phyloP scores from a whole-genome alignment of 805 yeast genomes.

The Hanseniaspora pseudoguilliermondii region DNA sequence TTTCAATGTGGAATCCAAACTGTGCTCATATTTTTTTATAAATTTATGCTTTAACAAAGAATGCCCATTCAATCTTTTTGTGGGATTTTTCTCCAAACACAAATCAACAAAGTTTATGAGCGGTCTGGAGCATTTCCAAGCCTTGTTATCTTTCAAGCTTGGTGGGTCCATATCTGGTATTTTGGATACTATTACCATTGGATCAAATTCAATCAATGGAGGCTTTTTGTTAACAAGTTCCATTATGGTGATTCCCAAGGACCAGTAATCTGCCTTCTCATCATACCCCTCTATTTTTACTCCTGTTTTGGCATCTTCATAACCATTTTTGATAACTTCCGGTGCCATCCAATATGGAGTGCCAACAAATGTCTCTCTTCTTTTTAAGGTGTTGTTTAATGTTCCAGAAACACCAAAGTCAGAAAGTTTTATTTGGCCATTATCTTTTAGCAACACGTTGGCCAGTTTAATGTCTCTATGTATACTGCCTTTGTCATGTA shows the following conservation, averaged over 20 bases:
- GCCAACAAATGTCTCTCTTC: conserved; percentile 74
- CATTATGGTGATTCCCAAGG: conserved; percentile 81
- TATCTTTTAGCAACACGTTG: conserved; percentile 59
- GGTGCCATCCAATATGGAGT: conserved; percentile 99
- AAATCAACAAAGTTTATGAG: conserved; percentile 44
- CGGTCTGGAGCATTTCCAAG: conserved; percentile 6
- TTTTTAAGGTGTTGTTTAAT: conserved; percentile 49
- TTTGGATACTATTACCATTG: conserved; percentile 60
- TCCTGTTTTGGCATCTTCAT: conserved; percentile 22
- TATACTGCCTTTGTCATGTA: conserved; percentile 62
- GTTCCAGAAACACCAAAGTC: conserved; percentile 93
- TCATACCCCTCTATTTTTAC: conserved; percentile 42
- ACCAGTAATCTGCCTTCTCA: conserved; percentile 90
- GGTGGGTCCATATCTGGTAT: conserved; percentile 64
- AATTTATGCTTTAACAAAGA: conserved; percentile 44
- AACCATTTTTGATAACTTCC: conserved; percentile 52
- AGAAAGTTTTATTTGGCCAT: conserved; percentile 66
- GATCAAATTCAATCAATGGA: conserved; percentile 61
- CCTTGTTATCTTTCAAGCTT: conserved; percentile 20
- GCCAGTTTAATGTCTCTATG: conserved; percentile 91
- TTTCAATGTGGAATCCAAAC: conserved; percentile 27
- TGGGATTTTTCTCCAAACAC: conserved; percentile 60
- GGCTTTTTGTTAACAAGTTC: conserved; percentile 76
- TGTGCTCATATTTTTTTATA: conserved; percentile 29
- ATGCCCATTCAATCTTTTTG: conserved; percentile 47